phyloP scores from a whole-genome alignment of 1,284 basidiomycete species.

The Porodaedalea pini region DNA sequence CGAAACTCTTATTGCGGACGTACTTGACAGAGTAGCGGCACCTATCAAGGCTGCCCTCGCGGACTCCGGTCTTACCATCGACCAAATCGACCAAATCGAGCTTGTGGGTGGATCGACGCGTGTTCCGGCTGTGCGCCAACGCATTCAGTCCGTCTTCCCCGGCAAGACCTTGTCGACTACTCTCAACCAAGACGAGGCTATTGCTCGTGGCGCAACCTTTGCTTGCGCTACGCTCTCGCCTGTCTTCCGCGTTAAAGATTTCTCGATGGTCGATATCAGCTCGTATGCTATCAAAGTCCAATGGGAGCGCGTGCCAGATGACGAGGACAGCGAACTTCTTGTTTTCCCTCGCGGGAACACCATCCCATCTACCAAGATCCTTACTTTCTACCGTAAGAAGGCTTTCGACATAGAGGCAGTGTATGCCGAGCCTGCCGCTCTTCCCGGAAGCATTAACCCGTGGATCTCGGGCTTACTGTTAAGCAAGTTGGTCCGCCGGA shows the following conservation, averaged over 20 bases:
- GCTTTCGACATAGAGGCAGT: slow-evolving; percentile 82
- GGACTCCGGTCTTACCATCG: slow-evolving; percentile 54
- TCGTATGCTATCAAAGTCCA: slow-evolving; percentile 84
- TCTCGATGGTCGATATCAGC: slow-evolving; percentile 80
- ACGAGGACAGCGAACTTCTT: slow-evolving; percentile 84
- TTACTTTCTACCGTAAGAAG: slow-evolving; percentile 89
- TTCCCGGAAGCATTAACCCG: slow-evolving; percentile 80
- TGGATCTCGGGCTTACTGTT: slow-evolving; percentile 77
- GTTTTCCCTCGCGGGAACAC: slow-evolving; percentile 83
- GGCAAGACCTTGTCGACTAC: slow-evolving; percentile 79
- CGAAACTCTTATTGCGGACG: slow-evolving; percentile 52
- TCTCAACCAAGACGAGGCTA: slow-evolving; percentile 93
- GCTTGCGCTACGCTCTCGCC: slow-evolving; percentile 93
- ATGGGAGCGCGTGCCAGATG: slow-evolving; percentile 73
- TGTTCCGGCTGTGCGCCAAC: slow-evolving; percentile 65
- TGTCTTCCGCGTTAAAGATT: slow-evolving; percentile 93
- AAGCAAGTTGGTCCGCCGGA: slow-evolving; percentile 69
- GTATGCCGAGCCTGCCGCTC: slow-evolving; percentile 65
- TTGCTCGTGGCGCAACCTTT: slow-evolving; percentile 91
- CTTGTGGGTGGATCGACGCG: slow-evolving; percentile 67
- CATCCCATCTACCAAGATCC: slow-evolving; percentile 88
- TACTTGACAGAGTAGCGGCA: slow-evolving; percentile 51
- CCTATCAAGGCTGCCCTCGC: slow-evolving; percentile 56
- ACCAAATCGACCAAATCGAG: slow-evolving; percentile 64
- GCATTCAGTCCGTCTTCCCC: slow-evolving; percentile 59